Percentiles rank a stretch among this genome's conserved stretches.
phyloP scores from a whole-genome alignment of 2,329 filamentous ascomycete species.

The Helotiales sp. region DNA sequence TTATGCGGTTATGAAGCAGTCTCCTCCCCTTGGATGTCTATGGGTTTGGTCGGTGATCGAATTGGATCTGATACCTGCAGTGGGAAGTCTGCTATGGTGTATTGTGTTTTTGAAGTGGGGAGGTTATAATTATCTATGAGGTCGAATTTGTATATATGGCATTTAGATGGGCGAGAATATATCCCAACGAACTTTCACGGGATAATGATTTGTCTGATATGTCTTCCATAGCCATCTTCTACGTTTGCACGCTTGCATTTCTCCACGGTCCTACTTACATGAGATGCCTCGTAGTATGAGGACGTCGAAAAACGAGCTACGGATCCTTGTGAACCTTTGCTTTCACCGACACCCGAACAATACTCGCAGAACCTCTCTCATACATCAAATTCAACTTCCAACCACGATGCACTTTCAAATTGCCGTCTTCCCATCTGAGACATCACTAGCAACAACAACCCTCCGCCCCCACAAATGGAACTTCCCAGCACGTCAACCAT shows the following conservation, averaged over 20 bases:
- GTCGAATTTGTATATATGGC: background rate
- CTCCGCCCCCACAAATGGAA: too few relatives aligned
- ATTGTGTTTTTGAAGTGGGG: conserved; percentile 36
- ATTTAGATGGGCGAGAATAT: background rate
- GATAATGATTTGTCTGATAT: background rate
- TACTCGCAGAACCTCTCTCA: too few relatives aligned
- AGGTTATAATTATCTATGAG: conserved; percentile 37
- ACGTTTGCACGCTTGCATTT: background rate
- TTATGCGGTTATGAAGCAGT: conserved; percentile 87
- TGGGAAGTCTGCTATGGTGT: conserved; percentile 54
- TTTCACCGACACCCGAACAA: too few relatives aligned
- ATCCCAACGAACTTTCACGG: background rate
- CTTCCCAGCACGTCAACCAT: too few relatives aligned
- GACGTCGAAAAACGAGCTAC: too few relatives aligned
- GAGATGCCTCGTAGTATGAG: too few relatives aligned
- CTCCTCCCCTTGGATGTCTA: conserved; percentile 84
- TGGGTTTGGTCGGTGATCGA: conserved; percentile 96
- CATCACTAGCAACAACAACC: too few relatives aligned
- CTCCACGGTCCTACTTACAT: background rate
- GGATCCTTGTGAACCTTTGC: too few relatives aligned
- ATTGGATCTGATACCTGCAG: conserved; percentile 71
- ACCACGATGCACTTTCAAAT: too few relatives aligned
- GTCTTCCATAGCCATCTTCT: background rate
- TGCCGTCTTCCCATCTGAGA: too few relatives aligned
- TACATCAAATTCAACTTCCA: too few relatives aligned